A percentile compares a stretch with the other conserved stretches of the same genome.
phyloP scores from a whole-genome alignment of 306 rosid genomes.

The Quillaja saponaria region DNA sequence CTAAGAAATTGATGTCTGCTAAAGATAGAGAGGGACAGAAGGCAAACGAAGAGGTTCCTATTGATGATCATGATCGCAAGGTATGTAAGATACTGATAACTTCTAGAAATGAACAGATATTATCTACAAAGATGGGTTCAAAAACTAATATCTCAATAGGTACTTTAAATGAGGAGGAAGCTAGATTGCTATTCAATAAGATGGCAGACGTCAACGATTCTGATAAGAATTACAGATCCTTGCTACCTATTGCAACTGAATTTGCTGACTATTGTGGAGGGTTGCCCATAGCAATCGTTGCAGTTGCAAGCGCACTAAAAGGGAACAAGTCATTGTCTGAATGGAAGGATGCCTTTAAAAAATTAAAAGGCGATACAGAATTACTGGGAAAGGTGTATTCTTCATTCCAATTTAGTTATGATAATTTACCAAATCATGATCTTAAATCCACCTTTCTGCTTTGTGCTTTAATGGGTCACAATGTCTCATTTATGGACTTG shows the following conservation, averaged over 20 bases:
- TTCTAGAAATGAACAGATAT: background rate
- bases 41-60: too few relatives aligned
- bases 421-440: background rate
- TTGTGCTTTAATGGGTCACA: background rate
- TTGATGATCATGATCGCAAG: background rate
- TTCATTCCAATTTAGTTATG: background rate
- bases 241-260: rapidly evolving
- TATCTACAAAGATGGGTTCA: background rate
- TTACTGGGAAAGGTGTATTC: background rate
- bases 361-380: background rate
- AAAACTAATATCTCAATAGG: background rate
- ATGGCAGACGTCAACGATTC: background rate
- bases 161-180: background rate
- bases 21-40: too few relatives aligned
- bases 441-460: background rate
- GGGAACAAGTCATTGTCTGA: background rate
- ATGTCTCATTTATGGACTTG: background rate
- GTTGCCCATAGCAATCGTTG: background rate
- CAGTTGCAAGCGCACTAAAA: background rate
- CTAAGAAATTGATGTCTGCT: too few relatives aligned
- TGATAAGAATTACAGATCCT: too few relatives aligned
- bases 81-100: background rate
- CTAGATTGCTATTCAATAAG: background rate
- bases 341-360: background rate
- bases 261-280: background rate